These are phyloP conservation scores for Penstemon newberryi DNA, from an alignment of 257 asterid species.

Conservation along the genomic window DNA sequence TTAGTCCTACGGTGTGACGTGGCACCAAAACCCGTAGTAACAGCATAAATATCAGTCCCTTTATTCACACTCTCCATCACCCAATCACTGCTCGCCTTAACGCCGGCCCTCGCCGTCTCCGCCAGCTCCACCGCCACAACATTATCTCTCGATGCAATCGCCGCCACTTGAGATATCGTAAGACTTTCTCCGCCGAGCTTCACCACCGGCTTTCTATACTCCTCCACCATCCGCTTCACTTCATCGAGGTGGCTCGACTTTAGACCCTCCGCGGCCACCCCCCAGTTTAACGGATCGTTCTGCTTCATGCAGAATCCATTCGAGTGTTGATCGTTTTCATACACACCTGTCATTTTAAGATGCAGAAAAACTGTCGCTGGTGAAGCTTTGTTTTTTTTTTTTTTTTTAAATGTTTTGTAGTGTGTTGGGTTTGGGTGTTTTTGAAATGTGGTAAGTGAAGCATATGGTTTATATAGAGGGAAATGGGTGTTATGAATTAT, in stretches of 20 bases:
- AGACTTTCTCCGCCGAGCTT: slow-evolving; percentile 53
- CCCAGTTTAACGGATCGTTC: slow-evolving; percentile 52
- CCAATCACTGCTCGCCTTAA: slow-evolving; percentile 60
- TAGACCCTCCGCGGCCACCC: slow-evolving; percentile 43
- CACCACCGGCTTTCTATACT: slow-evolving; percentile 48
- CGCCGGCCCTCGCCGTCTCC: slow-evolving; percentile 53
- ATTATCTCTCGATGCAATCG: slow-evolving; percentile 44
- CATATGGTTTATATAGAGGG: slow-evolving; percentile 39
- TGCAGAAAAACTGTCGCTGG: not conserved
- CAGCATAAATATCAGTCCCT: slow-evolving; percentile 57
- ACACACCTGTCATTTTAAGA: too few species aligned
- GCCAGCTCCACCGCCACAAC: slow-evolving; percentile 53
- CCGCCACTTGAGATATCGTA: slow-evolving; percentile 56
- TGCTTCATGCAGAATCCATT: slow-evolving; percentile 39
- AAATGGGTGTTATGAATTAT: not conserved
- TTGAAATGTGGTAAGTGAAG: slow-evolving; percentile 16
- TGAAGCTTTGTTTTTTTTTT: not conserved
- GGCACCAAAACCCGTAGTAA: slow-evolving; percentile 59
- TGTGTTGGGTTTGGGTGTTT: not conserved
- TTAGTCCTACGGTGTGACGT: slow-evolving; percentile 56
- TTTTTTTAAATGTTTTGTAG: slow-evolving; percentile 4
- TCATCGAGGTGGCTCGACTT: slow-evolving; percentile 50
- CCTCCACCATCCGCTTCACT: slow-evolving; percentile 54
- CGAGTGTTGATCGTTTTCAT: slow-evolving; percentile 19
- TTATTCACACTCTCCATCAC: slow-evolving; percentile 57